Evolutionary conservation across 192 early-diverging fungal species (phyloP), one percentile per base, ranked within the genome.

Genomic region (Coemansia sp.): DNA sequence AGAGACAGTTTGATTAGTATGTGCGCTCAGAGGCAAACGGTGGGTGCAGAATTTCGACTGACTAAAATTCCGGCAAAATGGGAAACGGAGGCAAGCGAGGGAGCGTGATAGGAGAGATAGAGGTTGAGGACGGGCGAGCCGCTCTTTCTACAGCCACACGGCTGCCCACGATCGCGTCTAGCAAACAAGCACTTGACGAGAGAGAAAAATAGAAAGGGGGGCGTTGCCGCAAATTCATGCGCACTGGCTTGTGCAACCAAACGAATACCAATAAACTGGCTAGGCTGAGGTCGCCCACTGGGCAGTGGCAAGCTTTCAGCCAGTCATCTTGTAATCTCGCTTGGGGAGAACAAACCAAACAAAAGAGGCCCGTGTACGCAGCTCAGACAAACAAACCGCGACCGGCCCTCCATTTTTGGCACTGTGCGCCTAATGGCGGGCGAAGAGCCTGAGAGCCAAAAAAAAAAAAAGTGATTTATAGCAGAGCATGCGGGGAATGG

Each of bases 191-290:
- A 52, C 48, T 25, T 14, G 48, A 34, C 31, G n/a, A 34, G 53
- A 31, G n/a, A 34, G 53, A 34, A 56, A 34, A 34, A 34, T 9
- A 13, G n/a, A 37, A 10, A 37, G 20, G 52, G 56, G 20, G 56
- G 56, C 56, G 56, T 37, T 20, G 34, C 34, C 18, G 20, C 56
- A 36, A 36, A 37, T 37, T 58, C 56, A 58, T 58, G 56, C 56
- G 56, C 33, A 55, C 23, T 37, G 9, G 8, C n/a, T 58, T 58
- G 56, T 58, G 56, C 35, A 37, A 58, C 56, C 34, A 58, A 58
- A 58, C 56, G 56, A 58, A 21, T n/a, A 20, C 31, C 33, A 58
- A 58, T n/a, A 34, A 9, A 12, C 56, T 37, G 35, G 56, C 56
- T 58, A n/a, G 34, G 9, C 31, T 12, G n/a, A 21, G 4, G 20